Evolutionary conservation across 495 filamentous ascomycete genomes (phyloP).

Genomic region (Annulohypoxylon maeteangense): DNA sequence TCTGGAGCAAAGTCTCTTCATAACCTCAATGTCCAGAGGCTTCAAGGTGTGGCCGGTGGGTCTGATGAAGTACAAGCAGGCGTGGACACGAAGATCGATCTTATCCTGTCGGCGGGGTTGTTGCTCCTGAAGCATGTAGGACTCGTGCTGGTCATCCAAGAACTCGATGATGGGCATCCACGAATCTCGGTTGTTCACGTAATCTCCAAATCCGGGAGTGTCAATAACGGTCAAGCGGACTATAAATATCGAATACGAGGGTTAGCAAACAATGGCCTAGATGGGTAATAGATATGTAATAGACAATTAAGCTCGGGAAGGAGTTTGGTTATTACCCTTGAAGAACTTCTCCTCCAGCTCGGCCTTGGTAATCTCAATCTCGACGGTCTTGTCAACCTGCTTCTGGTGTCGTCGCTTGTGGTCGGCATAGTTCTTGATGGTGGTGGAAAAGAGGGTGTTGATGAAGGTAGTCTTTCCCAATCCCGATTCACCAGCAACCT

Average conservation of each 20-base stretch:
- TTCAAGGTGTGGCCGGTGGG: conserved; percentile 98
- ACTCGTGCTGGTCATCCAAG: conserved; percentile 99
- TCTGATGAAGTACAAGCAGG: conserved; percentile 98
- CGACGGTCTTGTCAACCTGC: conserved; percentile 98
- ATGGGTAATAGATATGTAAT: too few relatives aligned
- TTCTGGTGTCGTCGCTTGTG: conserved; percentile 98
- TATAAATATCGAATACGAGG: conserved; percentile 53
- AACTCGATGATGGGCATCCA: conserved; percentile 99
- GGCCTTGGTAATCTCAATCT: conserved; percentile 99
- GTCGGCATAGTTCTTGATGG: conserved; percentile 99
- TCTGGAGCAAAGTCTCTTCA: conserved; percentile 97
- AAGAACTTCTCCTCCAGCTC: conserved; percentile 99
- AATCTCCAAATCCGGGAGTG: conserved; percentile 98
- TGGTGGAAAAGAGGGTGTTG: conserved; percentile 99
- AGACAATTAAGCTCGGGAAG: conserved; percentile 2
- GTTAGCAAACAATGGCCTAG: conserved; percentile 9
- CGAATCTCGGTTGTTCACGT: conserved; percentile 99
- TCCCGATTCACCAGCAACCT: conserved; percentile 98
- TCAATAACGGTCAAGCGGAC: conserved; percentile 98
- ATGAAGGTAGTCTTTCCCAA: conserved; percentile 99
- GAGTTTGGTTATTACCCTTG: conserved; percentile 79
- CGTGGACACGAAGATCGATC: conserved; percentile 98
- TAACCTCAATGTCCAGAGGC: conserved; percentile 98
- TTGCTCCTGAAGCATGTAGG: conserved; percentile 99
- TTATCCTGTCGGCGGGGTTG: conserved; percentile 97